Conservation (phyloP, 768 basidiomycete species). For the Dentipellis sp. region DNA sequence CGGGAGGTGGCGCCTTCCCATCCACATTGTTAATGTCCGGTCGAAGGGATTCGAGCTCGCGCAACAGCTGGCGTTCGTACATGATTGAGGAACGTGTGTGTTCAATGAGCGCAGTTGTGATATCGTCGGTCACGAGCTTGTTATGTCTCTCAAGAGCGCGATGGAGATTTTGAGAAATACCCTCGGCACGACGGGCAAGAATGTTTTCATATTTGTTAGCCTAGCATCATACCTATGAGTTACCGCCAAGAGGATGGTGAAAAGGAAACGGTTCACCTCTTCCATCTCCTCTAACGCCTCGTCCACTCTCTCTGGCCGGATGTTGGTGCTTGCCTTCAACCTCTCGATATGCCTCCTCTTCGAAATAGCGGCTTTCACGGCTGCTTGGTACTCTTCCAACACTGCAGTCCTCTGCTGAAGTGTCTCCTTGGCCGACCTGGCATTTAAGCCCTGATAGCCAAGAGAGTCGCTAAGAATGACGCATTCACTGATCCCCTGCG, state of each 20-base stretch:
- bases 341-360: conserved; percentile 90
- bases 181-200: conserved; percentile 77
- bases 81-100: conserved; percentile 87
- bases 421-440: conserved; percentile 94
- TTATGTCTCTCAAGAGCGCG: conserved; percentile 79
- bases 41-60: conserved; percentile 79
- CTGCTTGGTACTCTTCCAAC: conserved; percentile 88
- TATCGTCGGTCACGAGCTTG: conserved; percentile 81
- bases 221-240: conserved; percentile 28
- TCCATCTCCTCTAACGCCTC: conserved; percentile 90
- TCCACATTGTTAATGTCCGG: conserved; percentile 65
- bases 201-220: conserved; percentile 86
- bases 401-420: conserved; percentile 83
- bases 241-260: neutral
- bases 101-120: conserved; percentile 83
- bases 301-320: conserved; percentile 77
- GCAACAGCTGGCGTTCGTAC: conserved; percentile 83
- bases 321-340: conserved; percentile 77
- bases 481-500: conserved; percentile 89
- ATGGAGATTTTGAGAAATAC: conserved; percentile 91
- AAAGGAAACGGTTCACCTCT: conserved; percentile 45
- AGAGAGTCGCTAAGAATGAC: conserved; percentile 94
- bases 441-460: conserved; percentile 94
- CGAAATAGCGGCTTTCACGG: conserved; percentile 87
- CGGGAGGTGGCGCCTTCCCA: conserved; percentile 42